Evolutionary conservation across 225 moss, liverwort and hornwort genomes (phyloP), one percentile per base, ranked within the genome.

Genomic region (Marchantia paleacea): DNA sequence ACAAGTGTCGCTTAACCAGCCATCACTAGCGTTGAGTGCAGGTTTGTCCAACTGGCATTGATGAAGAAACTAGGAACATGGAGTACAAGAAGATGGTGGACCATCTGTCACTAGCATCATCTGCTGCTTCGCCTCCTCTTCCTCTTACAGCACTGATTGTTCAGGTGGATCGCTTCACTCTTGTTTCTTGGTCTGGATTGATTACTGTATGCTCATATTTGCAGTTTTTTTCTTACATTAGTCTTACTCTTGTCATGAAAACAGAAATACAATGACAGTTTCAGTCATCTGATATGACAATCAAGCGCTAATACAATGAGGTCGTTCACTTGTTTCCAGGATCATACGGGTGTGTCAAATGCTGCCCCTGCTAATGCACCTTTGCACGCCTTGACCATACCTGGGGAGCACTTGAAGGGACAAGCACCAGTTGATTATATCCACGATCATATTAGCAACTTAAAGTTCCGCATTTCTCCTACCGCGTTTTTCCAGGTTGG

Each of bases 401-500:
- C 78, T 73, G 84, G 87, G 76, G 80, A 86, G 52, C 77, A 85
- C 14, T 52, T 78, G 72, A 52, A 78, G 76, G 66, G 49, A 47
- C 4, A 82, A 51, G 76, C 25, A 78, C 62, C 91, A 79, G 72
- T 81, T 65, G 89, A 82, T 71, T 93, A 91, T 84, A 99, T 99
- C 80, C 94, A 99, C 82, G 99, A 99, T 79, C 92, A 99, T 63
- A 90, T 99, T 75, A 89, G 90, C 75, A 82, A 79, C 72, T 87
- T 91, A 10, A 85, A 89, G 73, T 99, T 99, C 84, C 92, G 94
- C 61, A 92, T 99, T 70, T 99, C 99, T 54, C 91, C 99, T 14
- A 99, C 95, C 79, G 99, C 99, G 10, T 99, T 99, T 78, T 99
- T 99, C 76, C 99, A 99, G 94, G 99, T 94, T 49, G 14, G 15